Conservation (phyloP, 2,329 filamentous ascomycete genomes). For the Geoglossum cookeanum region DNA sequence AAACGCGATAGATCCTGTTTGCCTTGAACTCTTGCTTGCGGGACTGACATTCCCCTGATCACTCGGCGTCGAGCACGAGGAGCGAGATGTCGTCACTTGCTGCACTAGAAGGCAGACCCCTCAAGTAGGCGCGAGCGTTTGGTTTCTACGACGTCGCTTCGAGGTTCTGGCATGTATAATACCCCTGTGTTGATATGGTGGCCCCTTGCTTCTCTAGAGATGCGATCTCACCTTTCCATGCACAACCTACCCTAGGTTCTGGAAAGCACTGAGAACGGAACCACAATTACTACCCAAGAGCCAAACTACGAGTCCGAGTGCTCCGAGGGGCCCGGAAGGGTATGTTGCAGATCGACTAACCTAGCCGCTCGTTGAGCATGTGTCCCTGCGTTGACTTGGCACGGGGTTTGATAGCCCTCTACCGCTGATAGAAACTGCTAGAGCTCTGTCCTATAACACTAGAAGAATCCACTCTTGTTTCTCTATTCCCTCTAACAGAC, state of each 20-base stretch:
- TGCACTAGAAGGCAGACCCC: not conserved
- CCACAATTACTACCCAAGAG: not conserved
- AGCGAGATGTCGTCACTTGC: not conserved
- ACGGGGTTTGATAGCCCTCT: not conserved
- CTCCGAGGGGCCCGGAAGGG: not conserved
- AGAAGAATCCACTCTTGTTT: not conserved
- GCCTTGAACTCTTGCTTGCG: not conserved
- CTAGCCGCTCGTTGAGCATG: not conserved
- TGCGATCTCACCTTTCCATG: not conserved
- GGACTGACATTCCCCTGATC: not conserved
- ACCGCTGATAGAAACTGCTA: not conserved
- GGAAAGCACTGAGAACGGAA: not conserved
- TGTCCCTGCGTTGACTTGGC: conserved; percentile 2
- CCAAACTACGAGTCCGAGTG: not conserved
- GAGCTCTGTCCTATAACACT: not conserved
- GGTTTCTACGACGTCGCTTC: not conserved
- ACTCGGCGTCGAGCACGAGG: not conserved
- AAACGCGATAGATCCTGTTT: not conserved
- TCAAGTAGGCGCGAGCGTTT: not conserved
- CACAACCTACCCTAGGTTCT: not conserved
- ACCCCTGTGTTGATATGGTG: not conserved
- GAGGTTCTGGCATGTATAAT: not conserved
- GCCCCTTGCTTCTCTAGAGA: not conserved
- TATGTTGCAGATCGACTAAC: not conserved
- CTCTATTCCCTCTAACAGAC: not conserved